These are phyloP conservation scores for Daldinia vernicosa DNA, from an alignment of 495 filamentous ascomycete genomes.

Conservation along the genomic window DNA sequence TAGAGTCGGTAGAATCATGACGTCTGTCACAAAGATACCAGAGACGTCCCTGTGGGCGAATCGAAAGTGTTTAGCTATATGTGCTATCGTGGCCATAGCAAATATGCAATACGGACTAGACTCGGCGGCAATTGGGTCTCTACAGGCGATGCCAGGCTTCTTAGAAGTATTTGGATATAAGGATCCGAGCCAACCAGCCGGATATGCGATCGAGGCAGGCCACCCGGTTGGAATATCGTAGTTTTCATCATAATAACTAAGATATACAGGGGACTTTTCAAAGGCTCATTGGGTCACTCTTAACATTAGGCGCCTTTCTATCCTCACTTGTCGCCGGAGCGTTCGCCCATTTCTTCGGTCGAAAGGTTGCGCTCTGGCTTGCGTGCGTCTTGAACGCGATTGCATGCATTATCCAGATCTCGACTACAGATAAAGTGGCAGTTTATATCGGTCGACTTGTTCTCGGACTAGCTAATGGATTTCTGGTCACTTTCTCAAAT, in stretches of 20 bases:
- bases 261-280: constrained; percentile 47
- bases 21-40: constrained; percentile 32
- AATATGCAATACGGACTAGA: constrained; percentile 59
- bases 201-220: constrained; percentile 48
- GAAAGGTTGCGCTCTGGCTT: constrained; percentile 56
- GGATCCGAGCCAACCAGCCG: constrained; percentile 44
- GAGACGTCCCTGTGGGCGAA: constrained; percentile 54
- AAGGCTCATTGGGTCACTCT: constrained; percentile 52
- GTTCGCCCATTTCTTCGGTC: constrained; percentile 55
- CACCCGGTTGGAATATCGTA: neutral
- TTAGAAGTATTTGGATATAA: constrained; percentile 56
- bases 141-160: constrained; percentile 59
- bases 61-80: constrained; percentile 52
- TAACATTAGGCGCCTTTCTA: constrained; percentile 54
- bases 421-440: constrained; percentile 51
- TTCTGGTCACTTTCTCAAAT: constrained; percentile 64
- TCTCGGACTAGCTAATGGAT: constrained; percentile 62
- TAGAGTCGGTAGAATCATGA: constrained; percentile 21
- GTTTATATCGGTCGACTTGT: constrained; percentile 61
- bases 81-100: constrained; percentile 50
- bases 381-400: constrained; percentile 56
- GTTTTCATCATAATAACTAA: constrained; percentile 25
- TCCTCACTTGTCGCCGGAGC: constrained; percentile 50
- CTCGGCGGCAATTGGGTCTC: constrained; percentile 50
- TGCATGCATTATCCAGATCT: constrained; percentile 59